Evolutionary conservation across 306 rosid genomes (phyloP).

Genomic region (Trifolium dubium): DNA sequence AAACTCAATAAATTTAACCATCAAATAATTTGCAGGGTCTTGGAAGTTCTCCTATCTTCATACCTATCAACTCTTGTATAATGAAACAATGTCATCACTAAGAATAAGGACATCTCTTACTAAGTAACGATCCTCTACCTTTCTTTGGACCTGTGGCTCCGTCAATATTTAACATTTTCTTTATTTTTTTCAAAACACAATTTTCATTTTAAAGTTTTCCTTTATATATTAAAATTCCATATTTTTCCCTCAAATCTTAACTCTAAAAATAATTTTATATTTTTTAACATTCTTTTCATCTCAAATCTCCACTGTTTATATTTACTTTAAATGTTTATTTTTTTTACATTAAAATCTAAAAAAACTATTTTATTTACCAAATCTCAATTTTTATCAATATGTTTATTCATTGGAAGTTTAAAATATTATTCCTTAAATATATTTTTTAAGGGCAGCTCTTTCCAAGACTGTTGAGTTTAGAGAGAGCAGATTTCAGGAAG

Average conservation of each 20-base stretch:
- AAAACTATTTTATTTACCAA: neutral
- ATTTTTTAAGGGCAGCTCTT: neutral
- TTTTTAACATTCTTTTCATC: neutral
- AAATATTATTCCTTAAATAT: neutral
- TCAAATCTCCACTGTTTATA: constrained; percentile 1
- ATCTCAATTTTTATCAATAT: neutral
- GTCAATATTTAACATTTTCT: neutral
- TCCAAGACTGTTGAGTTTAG: neutral
- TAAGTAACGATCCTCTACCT: neutral
- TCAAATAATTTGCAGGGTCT: neutral
- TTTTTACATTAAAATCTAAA: neutral
- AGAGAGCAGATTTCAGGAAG: neutral
- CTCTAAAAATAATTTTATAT: neutral
- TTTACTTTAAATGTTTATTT: neutral
- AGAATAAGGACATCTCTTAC: neutral
- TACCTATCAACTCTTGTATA: neutral
- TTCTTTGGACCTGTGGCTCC: neutral
- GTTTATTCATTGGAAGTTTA: neutral
- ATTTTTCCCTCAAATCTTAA: neutral
- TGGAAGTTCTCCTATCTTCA: constrained; percentile 3
- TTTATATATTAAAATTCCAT: neutral
- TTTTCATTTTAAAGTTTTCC: neutral
- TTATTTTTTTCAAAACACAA: neutral
- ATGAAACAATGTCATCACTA: neutral
- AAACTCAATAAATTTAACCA: neutral